These are phyloP conservation scores for Fusarium succisae DNA, from an alignment of 2,329 filamentous ascomycete genomes.

Conservation along the genomic window DNA sequence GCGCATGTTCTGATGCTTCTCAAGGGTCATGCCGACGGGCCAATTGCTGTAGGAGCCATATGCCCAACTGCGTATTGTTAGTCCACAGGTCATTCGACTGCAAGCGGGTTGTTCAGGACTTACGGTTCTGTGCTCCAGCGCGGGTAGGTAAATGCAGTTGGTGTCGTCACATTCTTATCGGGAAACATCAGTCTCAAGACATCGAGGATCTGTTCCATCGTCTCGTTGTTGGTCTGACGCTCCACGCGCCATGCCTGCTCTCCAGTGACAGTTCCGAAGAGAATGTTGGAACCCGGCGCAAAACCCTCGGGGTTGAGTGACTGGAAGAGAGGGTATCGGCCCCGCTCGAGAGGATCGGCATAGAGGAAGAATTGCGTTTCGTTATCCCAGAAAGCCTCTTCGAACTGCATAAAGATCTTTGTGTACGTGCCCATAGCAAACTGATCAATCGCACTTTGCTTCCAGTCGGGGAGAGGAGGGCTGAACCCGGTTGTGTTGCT, in stretches of 20 bases:
- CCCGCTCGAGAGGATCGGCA: conserved; percentile 53
- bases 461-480: conserved; percentile 70
- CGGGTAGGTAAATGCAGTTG: conserved; percentile 68
- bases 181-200: conserved; percentile 72
- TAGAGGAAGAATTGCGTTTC: conserved; percentile 57
- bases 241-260: conserved; percentile 60
- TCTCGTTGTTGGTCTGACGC: conserved; percentile 66
- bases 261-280: conserved; percentile 64
- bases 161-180: conserved; percentile 63
- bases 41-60: conserved; percentile 75
- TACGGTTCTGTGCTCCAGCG: conserved; percentile 39
- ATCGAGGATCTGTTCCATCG: conserved; percentile 63
- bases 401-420: conserved; percentile 77
- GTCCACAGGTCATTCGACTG: background rate
- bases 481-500: conserved; percentile 66
- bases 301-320: conserved; percentile 68
- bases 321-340: conserved; percentile 68
- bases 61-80: conserved; percentile 47
- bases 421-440: conserved; percentile 78
- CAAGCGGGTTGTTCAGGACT: background rate
- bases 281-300: conserved; percentile 67
- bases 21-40: conserved; percentile 69
- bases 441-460: conserved; percentile 68
- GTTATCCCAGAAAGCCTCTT: conserved; percentile 70
- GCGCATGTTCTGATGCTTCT: conserved; percentile 73